A percentile compares a stretch with the other conserved stretches of the same genome.
phyloP scores from a whole-genome alignment of 176 grass and related monocot genomes.

The Poa pratensis region DNA sequence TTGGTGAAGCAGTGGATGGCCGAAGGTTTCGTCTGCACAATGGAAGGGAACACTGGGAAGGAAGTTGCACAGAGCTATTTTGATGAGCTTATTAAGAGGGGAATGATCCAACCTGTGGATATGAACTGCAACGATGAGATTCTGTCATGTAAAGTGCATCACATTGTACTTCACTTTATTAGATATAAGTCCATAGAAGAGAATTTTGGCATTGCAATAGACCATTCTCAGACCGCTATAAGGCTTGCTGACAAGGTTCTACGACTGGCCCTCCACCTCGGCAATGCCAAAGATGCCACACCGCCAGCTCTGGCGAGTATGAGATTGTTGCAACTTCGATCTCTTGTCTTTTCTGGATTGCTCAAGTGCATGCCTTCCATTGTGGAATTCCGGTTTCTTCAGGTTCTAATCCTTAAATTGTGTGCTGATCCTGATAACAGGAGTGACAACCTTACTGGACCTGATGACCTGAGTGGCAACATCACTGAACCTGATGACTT shows the following conservation, averaged over 20 bases:
- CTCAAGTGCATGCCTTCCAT: neutral
- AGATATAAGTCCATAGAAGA: neutral
- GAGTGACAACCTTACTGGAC: neutral
- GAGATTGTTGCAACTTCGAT: neutral
- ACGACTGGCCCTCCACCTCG: neutral
- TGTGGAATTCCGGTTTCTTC: conserved; percentile 2
- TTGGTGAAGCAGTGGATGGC: neutral
- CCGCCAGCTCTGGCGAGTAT: neutral
- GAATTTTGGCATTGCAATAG: neutral
- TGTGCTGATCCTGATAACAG: neutral
- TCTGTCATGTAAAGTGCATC: neutral
- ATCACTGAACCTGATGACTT: neutral
- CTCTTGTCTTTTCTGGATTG: neutral
- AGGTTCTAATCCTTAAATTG: neutral
- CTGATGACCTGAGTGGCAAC: neutral
- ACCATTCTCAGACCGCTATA: neutral
- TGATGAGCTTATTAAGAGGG: neutral
- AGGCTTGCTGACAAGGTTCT: neutral
- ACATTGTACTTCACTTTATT: neutral
- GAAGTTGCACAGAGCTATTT: neutral
- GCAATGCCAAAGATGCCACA: neutral
- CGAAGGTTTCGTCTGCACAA: neutral
- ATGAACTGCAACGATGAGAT: neutral
- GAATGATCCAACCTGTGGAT: conserved; percentile 8
- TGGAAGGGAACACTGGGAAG: neutral